Evolutionary conservation across 2,329 filamentous ascomycete genomes (phyloP).

Genomic region (Exserohilum rostratum): DNA sequence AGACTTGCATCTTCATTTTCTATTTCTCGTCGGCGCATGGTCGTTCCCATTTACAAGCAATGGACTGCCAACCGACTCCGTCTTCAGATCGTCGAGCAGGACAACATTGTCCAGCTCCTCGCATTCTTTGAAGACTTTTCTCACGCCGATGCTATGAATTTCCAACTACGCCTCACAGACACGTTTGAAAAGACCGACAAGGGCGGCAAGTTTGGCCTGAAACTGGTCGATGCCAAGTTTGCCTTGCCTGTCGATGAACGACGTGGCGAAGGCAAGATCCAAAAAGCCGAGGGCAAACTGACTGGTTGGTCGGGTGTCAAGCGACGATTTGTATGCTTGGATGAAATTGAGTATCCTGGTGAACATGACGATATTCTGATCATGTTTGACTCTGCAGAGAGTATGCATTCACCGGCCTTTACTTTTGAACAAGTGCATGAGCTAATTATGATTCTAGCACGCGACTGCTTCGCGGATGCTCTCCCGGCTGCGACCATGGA

Average conservation of each 20-base stretch:
- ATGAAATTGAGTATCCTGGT: conserved; percentile 85
- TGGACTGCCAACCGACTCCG: conserved; percentile 84
- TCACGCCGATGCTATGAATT: conserved; percentile 88
- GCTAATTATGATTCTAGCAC: conserved; percentile 40
- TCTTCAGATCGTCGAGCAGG: conserved; percentile 78
- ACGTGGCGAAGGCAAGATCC: conserved; percentile 56
- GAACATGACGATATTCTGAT: conserved; percentile 93
- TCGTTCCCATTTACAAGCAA: conserved; percentile 92
- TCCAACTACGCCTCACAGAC: conserved; percentile 83
- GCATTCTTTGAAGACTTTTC: conserved; percentile 89
- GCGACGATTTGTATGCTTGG: conserved; percentile 79
- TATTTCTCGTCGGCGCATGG: conserved; percentile 84
- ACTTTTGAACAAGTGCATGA: background rate
- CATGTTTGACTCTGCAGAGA: conserved; percentile 77
- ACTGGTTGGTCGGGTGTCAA: conserved; percentile 62
- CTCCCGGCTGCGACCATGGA: conserved; percentile 52
- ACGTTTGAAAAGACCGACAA: conserved; percentile 69
- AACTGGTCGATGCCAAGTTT: conserved; percentile 89
- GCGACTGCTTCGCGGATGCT: conserved; percentile 54
- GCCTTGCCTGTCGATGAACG: conserved; percentile 69
- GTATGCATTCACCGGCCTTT: conserved; percentile 57
- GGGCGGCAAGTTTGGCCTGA: conserved; percentile 69
- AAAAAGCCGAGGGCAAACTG: conserved; percentile 55
- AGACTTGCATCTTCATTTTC: conserved; percentile 72
- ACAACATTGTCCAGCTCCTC: conserved; percentile 76